Percentiles rank a stretch among this genome's conserved stretches.
These are phyloP conservation scores for Striga asiatica DNA, from an alignment of 257 asterid genomes.

Conservation along the genomic window DNA sequence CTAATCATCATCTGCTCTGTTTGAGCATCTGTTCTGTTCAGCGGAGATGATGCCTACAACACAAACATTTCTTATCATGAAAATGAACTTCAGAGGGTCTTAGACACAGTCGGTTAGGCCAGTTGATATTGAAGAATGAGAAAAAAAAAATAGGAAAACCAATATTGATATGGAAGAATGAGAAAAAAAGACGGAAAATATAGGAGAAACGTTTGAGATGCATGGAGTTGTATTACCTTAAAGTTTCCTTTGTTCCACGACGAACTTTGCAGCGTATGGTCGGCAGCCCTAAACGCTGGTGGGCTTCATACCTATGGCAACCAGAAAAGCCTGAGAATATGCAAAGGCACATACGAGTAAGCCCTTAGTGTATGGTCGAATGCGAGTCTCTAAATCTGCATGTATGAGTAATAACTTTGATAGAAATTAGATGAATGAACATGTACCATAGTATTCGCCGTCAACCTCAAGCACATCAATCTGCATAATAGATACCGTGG, in stretches of 20 bases:
- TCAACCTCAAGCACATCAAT: slow-evolving; percentile 97
- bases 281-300: slow-evolving; percentile 76
- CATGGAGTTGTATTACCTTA: slow-evolving; percentile 61
- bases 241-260: slow-evolving; percentile 89
- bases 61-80: too few relatives aligned
- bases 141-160: too few relatives aligned
- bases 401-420: neutral
- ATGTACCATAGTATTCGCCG: slow-evolving; percentile 72
- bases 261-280: slow-evolving; percentile 88
- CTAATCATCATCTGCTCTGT: neutral
- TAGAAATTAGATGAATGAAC: neutral
- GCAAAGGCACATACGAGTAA: neutral
- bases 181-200: too few relatives aligned
- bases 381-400: too few relatives aligned
- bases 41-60: slow-evolving; percentile 81
- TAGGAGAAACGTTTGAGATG: too few relatives aligned
- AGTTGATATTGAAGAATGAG: too few relatives aligned
- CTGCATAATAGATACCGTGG: slow-evolving; percentile 59
- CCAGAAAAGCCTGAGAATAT: slow-evolving; percentile 73
- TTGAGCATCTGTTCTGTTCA: slow-evolving; percentile 14
- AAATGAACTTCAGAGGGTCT: too few relatives aligned
- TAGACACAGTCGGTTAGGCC: too few relatives aligned
- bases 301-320: slow-evolving; percentile 95
- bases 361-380: too few relatives aligned
- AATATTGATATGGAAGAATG: too few relatives aligned